These are phyloP conservation scores for Diatrype stigma DNA, from an alignment of 2,329 filamentous ascomycete species.

Conservation along the genomic window DNA sequence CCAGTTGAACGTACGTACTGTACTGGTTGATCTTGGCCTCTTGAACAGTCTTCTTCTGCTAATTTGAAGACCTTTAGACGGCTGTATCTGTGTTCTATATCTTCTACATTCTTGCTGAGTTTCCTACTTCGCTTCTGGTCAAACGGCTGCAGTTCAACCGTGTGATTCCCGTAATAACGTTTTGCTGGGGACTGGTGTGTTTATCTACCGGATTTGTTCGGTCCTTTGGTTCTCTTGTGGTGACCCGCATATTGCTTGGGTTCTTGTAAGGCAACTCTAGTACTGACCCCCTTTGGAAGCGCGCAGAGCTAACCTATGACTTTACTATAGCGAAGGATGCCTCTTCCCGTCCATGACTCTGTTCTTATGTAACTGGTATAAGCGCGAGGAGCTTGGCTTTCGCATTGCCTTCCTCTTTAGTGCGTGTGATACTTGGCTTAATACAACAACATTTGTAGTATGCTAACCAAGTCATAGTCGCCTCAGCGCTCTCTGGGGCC, in stretches of 20 bases:
- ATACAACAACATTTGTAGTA: no score
- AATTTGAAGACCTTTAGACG: conserved; percentile 18
- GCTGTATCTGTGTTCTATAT: conserved; percentile 22
- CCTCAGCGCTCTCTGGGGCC: conserved; percentile 20
- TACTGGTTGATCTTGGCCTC: not conserved
- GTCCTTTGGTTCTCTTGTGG: conserved; percentile 20
- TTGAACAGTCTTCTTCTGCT: not conserved
- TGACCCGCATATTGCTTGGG: conserved; percentile 23
- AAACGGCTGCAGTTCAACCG: conserved; percentile 22
- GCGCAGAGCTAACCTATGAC: not conserved
- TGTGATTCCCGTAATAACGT: conserved; percentile 17
- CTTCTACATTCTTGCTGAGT: conserved; percentile 22
- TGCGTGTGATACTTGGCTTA: not conserved
- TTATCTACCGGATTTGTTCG: conserved; percentile 23
- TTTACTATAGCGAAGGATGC: conserved; percentile 17
- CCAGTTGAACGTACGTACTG: conserved; percentile 13
- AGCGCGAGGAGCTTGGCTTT: conserved; percentile 24
- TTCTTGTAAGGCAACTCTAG: conserved; percentile 8
- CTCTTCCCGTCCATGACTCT: conserved; percentile 26
- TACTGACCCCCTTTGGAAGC: not conserved
- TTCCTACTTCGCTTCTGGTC: conserved; percentile 19
- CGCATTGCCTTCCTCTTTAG: conserved; percentile 24
- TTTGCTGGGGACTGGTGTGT: conserved; percentile 24
- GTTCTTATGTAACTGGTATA: conserved; percentile 28
- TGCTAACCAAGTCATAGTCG: conserved; percentile 12